Base-by-base conservation (phyloP, 108 stramenopile species). In the Nitzschia putrida region DNA sequence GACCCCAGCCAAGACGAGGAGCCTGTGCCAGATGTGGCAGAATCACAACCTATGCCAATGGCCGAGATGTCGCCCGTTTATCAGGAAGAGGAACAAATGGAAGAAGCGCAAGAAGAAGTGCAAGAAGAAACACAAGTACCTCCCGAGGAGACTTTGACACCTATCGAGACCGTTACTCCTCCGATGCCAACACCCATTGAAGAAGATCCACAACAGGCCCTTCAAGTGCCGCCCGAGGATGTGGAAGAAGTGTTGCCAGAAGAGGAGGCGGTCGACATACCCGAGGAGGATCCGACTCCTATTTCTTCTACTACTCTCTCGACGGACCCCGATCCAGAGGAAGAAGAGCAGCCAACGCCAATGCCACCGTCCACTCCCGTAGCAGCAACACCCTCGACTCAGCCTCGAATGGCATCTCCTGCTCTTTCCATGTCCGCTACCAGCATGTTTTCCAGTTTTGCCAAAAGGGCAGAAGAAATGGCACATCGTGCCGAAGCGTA, bases 201-300 rank as follows among this genome's bases (percentile, higher is more conserved):
- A 43, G 56, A 73, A 23, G 72, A 73, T 37, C 72, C 72, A 13
- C 72, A 68, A 52, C 34, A 66, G 22, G 26, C 72, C 5, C 47
- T 70, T 37, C 39, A 69, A n/a, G n/a, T n/a, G 29, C 4, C 29
- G 4, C 29, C 29, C 4, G 29, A 34, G 29, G 29, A 34, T 4
- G 29, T n/a, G n/a, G n/a, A 34, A 4, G 29, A 34, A 34, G 29
- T 34, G 29, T 34, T 4, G 4, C 29, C 29, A 34, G 29, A 34
- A 34, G 29, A 34, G 29, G 29, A 34, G 4, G 29, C 29, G 3
- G 29, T 34, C n/a, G n/a, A n/a, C 29, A 34, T 4, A 34, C 29
- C 29, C 29, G 29, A 34, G 29, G 29, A 34, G 29, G 29, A 34
- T 34, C 29, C 29, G 3, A 34, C 4, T 34, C 29, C 29, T 4